Conservation (phyloP, 2,329 filamentous ascomycete genomes). For the Dactylella cylindrospora region DNA sequence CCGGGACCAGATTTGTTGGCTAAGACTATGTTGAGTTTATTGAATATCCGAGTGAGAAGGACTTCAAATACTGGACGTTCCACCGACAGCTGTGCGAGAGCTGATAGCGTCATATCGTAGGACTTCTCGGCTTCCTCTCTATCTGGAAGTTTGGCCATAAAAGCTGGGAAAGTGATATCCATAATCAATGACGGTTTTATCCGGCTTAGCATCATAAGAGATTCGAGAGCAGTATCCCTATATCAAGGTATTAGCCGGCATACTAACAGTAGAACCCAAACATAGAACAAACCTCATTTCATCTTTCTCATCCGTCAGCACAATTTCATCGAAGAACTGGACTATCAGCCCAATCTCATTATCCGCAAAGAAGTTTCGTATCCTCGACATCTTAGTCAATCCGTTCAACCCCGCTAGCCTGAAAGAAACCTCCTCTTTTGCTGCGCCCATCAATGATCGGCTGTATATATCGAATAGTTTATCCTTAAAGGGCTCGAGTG, state of each 20-base stretch:
- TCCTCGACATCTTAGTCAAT: conserved; percentile 55
- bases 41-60: conserved; percentile 63
- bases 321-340: conserved; percentile 63
- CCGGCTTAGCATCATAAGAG: conserved; percentile 63
- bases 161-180: conserved; percentile 66
- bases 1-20: conserved; percentile 50
- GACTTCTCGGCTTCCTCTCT: conserved; percentile 55
- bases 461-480: conserved; percentile 60
- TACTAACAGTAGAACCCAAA: conserved; percentile 55
- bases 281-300: conserved; percentile 40
- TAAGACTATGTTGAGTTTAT: conserved; percentile 62
- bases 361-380: conserved; percentile 57
- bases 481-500: conserved; percentile 57
- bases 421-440: conserved; percentile 59
- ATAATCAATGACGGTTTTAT: conserved; percentile 65
- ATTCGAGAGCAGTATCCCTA: conserved; percentile 61
- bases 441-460: conserved; percentile 58
- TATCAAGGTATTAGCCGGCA: conserved; percentile 49
- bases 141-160: conserved; percentile 66
- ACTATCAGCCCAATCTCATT: conserved; percentile 59
- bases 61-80: conserved; percentile 67
- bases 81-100: conserved; percentile 64
- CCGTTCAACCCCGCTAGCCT: conserved; percentile 56
- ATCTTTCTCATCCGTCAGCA: conserved; percentile 61
- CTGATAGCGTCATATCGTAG: conserved; percentile 63